Percentiles rank a stretch among this genome's conserved stretches.
Conservation (phyloP, 2,329 filamentous ascomycete species). For the Aureobasidium pullulans region DNA sequence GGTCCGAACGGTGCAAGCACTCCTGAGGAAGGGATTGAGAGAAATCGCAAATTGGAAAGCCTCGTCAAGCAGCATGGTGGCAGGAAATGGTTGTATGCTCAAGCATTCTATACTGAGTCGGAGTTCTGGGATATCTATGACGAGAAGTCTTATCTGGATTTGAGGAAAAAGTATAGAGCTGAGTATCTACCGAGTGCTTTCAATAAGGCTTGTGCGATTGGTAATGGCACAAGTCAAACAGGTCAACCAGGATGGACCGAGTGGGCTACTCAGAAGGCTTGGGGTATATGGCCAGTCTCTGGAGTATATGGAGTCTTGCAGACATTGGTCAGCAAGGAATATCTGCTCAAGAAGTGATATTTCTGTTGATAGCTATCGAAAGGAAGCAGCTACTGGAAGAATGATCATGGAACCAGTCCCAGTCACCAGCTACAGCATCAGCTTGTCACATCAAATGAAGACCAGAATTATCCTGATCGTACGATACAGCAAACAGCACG, state of each 20-base stretch:
- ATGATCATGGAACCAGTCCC: too few species aligned
- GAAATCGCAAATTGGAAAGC: slow-evolving; percentile 55
- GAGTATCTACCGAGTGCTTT: slow-evolving; percentile 1
- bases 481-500: neutral
- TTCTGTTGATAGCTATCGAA: too few species aligned
- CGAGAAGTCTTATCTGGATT: slow-evolving; percentile 48
- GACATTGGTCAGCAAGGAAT: slow-evolving; percentile 8
- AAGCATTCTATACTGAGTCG: slow-evolving; percentile 58
- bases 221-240: neutral
- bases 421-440: too few species aligned
- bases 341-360: slow-evolving; percentile 4
- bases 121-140: slow-evolving; percentile 64
- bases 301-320: slow-evolving; percentile 2
- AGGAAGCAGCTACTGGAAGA: too few species aligned
- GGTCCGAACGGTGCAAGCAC: slow-evolving; percentile 28
- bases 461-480: neutral
- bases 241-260: neutral
- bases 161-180: slow-evolving; percentile 45
- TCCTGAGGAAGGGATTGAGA: slow-evolving; percentile 41
- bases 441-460: neutral
- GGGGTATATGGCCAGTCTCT: neutral
- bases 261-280: neutral
- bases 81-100: slow-evolving; percentile 64
- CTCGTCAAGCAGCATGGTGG: slow-evolving; percentile 53
- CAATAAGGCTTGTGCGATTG: neutral